Evolutionary conservation across 108 stramenopile species (phyloP), one percentile per base, ranked within the genome.

Genomic region (Conticribra guillardii): DNA sequence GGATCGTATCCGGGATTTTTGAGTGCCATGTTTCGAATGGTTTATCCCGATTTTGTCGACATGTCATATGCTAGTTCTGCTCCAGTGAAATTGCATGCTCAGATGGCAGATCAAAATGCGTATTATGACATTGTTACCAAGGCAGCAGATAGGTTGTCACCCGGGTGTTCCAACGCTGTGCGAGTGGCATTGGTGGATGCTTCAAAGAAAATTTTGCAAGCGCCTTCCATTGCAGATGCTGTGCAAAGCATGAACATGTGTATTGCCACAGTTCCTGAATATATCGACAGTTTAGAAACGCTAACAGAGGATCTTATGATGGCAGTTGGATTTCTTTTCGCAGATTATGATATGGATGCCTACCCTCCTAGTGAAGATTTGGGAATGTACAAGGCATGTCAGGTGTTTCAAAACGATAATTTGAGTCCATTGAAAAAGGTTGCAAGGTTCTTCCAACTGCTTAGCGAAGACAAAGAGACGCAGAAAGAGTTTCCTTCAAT

Each of bases 1-100:
- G 92, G 81, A 34, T 85, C 84, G 27, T 90, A 90, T 67, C 89
- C 92, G 14, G 92, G 92, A 5, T 90, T 90, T 63, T 61, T 93
- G 11, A 69, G 80, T 19, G 84, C 84, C 65, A 84, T 89, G 85
- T 62, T 90, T 28, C 86, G 92, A 8, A 63, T 90, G 19, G 69
- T 65, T 37, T 73, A 82, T 65, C 82, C 89, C 2, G 77, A 93
- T 21, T 66, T 87, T 34, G 81, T 89, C 1, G 92, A 93, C 53
- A 82, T 83, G 0, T 53, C 83, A 11, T 93, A 93, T 57, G 85
- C 88, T 1, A 58, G 80, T 28, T 78, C 81, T 31, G 92, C 92
- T 30, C 92, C 92, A 0, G 37, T 93, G 46, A 64, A 76, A 44
- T 62, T 93, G 33, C 87, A 93, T 67, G 67, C 84, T 24, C 89